Percentiles rank a stretch among this genome's conserved stretches.
These are phyloP conservation scores for Rhodotorula sp. DNA, from an alignment of 1,284 basidiomycete genomes.

Conservation along the genomic window DNA sequence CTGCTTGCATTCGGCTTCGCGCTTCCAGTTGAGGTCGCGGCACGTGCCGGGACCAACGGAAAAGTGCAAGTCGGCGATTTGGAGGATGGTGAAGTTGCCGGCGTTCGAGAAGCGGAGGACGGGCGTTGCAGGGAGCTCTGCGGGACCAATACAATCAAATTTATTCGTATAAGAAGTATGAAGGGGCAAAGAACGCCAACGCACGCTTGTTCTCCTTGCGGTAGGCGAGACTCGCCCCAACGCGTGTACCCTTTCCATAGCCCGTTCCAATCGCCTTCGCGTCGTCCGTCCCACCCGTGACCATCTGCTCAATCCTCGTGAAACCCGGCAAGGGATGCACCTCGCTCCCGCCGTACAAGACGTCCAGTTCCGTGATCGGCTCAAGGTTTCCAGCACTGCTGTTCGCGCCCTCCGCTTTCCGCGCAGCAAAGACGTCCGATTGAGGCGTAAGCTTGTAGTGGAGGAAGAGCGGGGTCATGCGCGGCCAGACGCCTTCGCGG, in stretches of 20 bases:
- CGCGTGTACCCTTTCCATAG: conserved; percentile 16
- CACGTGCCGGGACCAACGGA: conserved; percentile 42
- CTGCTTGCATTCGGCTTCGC: conserved; percentile 16
- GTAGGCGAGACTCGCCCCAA: conserved; percentile 28
- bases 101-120: conserved; percentile 74
- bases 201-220: conserved; percentile 17
- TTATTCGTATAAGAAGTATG: not conserved
- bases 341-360: conserved; percentile 68
- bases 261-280: conserved; percentile 38
- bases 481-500: conserved; percentile 40
- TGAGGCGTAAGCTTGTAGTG: conserved; percentile 37
- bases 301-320: conserved; percentile 60
- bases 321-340: conserved; percentile 78
- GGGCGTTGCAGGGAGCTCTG: conserved; percentile 59
- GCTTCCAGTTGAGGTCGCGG: conserved; percentile 37
- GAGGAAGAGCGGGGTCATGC: conserved; percentile 32
- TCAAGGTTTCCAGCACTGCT: conserved; percentile 28
- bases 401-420: conserved; percentile 8
- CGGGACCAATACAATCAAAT: too few relatives aligned
- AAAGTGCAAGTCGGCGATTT: conserved; percentile 84
- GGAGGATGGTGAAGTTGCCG: conserved; percentile 82
- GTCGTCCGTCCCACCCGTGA: conserved; percentile 46
- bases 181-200: not conserved
- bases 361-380: conserved; percentile 80
- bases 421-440: conserved; percentile 25